A percentile compares a stretch with the other conserved stretches of the same genome.
Evolutionary conservation across 2,329 filamentous ascomycete species (phyloP).

Genomic region (Aureobasidium sp.): DNA sequence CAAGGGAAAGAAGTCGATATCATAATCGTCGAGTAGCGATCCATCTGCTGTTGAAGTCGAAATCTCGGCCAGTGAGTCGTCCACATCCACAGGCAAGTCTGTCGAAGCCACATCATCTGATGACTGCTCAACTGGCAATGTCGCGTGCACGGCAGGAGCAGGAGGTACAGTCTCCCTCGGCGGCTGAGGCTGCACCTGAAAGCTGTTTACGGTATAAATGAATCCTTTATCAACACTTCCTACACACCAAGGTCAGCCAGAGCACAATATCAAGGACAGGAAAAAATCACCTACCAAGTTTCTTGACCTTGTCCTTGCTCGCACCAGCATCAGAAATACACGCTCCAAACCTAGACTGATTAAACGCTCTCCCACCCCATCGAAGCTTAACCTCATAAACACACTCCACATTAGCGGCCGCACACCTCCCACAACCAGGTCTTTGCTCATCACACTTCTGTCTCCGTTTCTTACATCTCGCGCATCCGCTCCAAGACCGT

Average conservation of each 20-base stretch:
- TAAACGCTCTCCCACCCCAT: conserved; percentile 16
- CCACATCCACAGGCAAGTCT: not conserved
- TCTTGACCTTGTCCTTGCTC: conserved; percentile 4
- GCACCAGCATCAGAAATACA: conserved; percentile 7
- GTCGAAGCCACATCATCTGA: not conserved
- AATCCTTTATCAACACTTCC: conserved; percentile 7
- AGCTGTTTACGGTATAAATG: conserved; percentile 6
- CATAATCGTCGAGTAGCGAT: not conserved
- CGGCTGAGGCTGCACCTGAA: not conserved
- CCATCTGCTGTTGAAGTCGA: not conserved
- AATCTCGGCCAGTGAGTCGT: not conserved
- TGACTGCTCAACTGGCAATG: not conserved
- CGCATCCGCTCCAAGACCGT: conserved; percentile 15
- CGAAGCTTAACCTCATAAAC: conserved; percentile 15
- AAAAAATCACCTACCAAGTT: not conserved
- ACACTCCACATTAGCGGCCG: not conserved
- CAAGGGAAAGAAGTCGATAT: not conserved
- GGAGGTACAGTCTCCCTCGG: not conserved
- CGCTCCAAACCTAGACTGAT: conserved; percentile 13
- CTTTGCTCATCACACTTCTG: conserved; percentile 16
- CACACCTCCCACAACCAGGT: conserved; percentile 12
- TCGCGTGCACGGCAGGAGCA: not conserved
- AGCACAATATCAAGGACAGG: too few species aligned
- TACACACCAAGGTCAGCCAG: not conserved
- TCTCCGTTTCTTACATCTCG: conserved; percentile 14